A percentile compares a stretch with the other conserved stretches of the same genome.
Evolutionary conservation across 805 yeast species (phyloP).

Genomic region (Spathaspora gorwiae): DNA sequence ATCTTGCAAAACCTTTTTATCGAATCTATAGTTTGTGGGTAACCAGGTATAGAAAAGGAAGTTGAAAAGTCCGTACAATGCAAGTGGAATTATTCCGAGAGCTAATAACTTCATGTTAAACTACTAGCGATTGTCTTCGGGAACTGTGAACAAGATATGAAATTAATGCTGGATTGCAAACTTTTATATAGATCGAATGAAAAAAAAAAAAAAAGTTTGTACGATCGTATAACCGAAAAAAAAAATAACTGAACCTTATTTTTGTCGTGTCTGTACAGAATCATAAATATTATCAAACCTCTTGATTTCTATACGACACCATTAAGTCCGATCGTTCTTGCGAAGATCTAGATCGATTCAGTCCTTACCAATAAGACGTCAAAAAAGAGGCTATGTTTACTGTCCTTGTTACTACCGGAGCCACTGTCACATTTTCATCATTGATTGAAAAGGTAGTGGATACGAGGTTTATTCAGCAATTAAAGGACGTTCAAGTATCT

Average conservation of each 20-base stretch:
- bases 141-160: background rate
- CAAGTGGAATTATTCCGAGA: conserved; percentile 18
- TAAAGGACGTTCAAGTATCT: conserved; percentile 35
- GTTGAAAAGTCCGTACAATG: conserved; percentile 25
- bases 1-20: conserved; percentile 53
- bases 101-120: conserved; percentile 23
- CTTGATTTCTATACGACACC: too few relatives aligned
- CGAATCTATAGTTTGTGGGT: conserved; percentile 68
- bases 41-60: conserved; percentile 51
- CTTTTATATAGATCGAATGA: too few relatives aligned
- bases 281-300: too few relatives aligned
- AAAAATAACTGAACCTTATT: too few relatives aligned
- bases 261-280: too few relatives aligned
- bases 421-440: conserved; percentile 74
- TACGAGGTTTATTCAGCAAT: conserved; percentile 24
- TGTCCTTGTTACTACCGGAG: conserved; percentile 77
- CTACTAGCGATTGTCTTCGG: background rate
- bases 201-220: too few relatives aligned
- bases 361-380: too few relatives aligned
- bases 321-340: too few relatives aligned
- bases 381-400: conserved; percentile 3
- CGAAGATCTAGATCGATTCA: too few relatives aligned
- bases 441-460: conserved; percentile 47
- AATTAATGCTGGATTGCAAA: too few relatives aligned
- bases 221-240: too few relatives aligned